Evolutionary conservation across 225 moss, liverwort and hornwort species (phyloP), one percentile per base, ranked within the genome.

Genomic region (Straminergon stramineum): DNA sequence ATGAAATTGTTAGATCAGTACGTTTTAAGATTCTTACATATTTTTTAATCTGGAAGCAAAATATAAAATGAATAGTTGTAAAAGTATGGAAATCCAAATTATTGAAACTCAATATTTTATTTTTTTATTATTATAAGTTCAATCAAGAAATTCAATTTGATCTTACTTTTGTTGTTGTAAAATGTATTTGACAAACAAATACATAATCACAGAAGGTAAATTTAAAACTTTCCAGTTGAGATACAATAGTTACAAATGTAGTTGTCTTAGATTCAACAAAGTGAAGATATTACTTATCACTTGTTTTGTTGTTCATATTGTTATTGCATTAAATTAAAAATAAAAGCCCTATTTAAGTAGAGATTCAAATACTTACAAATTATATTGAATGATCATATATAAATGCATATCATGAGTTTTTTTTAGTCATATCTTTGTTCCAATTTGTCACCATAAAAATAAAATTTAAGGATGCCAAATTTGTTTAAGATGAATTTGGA

Each of bases 131-230:
- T 7, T 37, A 57, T 26, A 5, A 6, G 17, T 26, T 17, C 11
- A 1, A 4, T 17, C 6, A 26, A 11, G 56, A 58, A 4, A 1
- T 17, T 19, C 0, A 28, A 28, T 39, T 28, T 27, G 7, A 18
- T 28, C 18, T 5, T 7, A 19, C 3, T 9, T 28, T 58, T 80
- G 2, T 27, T 0, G 0, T 39, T 58, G 8, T 0, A 12, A 0
- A 18, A 17, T 60, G 12, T 39, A 7, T 26, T 18, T 12, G 5
- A 39, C 12, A 80, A 39, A 28, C 0, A n/a, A 0, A 16, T 56
- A 9, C 0, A 13, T 5, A 60, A 39, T 80, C 6, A 12, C 0
- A 28, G 12, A 28, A 78, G 10, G 1, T 15, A 9, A 55, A 34
- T 21, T 37, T 24, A 26, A 39, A 18, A 39, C 17, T 79, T 57